phyloP scores from a whole-genome alignment of 2,329 filamentous ascomycete genomes.

The Cordyceps fumosorosea region DNA sequence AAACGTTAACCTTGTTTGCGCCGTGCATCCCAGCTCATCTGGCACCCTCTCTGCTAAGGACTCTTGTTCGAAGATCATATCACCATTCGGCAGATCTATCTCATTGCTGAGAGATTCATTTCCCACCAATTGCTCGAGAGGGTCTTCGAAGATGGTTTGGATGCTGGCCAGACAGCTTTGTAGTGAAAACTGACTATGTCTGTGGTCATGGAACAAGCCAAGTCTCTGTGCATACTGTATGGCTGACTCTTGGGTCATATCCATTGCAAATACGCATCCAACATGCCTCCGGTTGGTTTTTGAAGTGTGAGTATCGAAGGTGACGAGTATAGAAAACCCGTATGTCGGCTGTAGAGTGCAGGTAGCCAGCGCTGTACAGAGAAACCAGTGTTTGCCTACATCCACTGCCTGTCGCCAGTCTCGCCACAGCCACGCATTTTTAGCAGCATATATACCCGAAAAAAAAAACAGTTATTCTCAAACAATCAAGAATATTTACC shows the following conservation, averaged over 20 bases:
- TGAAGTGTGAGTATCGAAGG: not conserved
- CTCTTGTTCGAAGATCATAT: not conserved
- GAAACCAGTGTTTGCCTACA: too few relatives aligned
- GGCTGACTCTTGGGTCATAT: not conserved
- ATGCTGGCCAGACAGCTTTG: not conserved
- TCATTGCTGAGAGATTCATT: not conserved
- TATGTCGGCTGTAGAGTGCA: not conserved
- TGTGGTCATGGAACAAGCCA: constrained; percentile 1
- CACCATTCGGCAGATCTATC: not conserved
- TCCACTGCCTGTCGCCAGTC: too few relatives aligned
- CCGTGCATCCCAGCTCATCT: not conserved
- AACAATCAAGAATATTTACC: not conserved
- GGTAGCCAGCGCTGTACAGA: too few relatives aligned
- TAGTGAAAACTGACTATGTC: not conserved
- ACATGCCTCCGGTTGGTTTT: not conserved
- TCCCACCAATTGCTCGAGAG: too few relatives aligned
- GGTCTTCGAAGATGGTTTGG: not conserved
- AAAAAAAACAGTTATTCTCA: too few relatives aligned
- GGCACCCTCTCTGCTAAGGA: not conserved
- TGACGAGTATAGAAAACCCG: not conserved
- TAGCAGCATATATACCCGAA: not conserved
- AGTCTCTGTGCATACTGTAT: constrained; percentile 7
- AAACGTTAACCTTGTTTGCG: not conserved
- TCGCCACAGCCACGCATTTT: too few relatives aligned
- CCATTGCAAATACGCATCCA: not conserved